Base-by-base conservation (phyloP, 2,329 filamentous ascomycete species). In the Fulvia fulva region DNA sequence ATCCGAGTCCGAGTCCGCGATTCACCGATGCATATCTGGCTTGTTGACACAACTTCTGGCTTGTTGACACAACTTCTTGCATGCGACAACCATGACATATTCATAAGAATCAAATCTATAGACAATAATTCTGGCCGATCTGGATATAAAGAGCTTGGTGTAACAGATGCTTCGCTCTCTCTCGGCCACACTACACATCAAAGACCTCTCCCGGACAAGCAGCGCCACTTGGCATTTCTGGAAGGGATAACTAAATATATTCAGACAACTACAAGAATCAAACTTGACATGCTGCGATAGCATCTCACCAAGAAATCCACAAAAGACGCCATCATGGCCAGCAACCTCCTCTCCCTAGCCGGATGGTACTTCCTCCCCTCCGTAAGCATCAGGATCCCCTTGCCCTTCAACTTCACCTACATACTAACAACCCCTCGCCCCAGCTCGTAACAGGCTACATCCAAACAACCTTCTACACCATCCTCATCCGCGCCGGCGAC, bases 401-500 rank as follows among this genome's bases (percentile, higher is more conserved):
- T 32, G 9, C 30, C 3, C n/a, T 3, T 21, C 2, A 12, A n/a
- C 22, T 3, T 19, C n/a, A n/a, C n/a, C 11, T 25, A 28, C 26
- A n/a, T 26, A 21, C 44, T 57, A 28, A 58, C 28, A 32, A n/a
- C 30, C 16, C 47, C 37, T 52, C 51, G 19, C 28, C 28, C 28
- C 46, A 95, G 90, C 84, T 93, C 67, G 88, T 86, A 51, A 92
- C 91, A 37, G 84, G 84, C 63, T 89, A 87, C 78, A 73, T 88
- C 5, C 93, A 97, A 73, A 82, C 82, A 62, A 79, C 95, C 66
- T 94, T 91, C 78, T 99, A 97, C 78, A 82, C 87, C 68, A 77
- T 97, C 66, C 89, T 90, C 56, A 93, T 96, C 72, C 91, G 92
- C 65, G 94, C 91, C 49, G 94, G 94, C 70, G 87, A 91, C 62